These are phyloP conservation scores for Arachnomyces sp. DNA, from an alignment of 2,329 filamentous ascomycete species.

Conservation along the genomic window DNA sequence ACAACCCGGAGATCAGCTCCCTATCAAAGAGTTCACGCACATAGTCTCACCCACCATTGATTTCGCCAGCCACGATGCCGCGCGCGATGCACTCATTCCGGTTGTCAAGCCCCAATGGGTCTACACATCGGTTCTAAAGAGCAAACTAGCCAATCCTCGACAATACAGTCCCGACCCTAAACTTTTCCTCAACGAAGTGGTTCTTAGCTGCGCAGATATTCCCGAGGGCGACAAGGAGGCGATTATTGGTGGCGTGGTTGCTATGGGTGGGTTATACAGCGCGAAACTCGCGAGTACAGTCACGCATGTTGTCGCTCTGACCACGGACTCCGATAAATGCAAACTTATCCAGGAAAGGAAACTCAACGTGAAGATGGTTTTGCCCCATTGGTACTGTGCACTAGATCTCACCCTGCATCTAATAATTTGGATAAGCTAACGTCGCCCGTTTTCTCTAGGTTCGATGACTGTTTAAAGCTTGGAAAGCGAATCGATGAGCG, in stretches of 20 bases:
- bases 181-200: constrained; percentile 79
- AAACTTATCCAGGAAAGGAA: constrained; percentile 53
- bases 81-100: constrained; percentile 68
- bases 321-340: constrained; percentile 65
- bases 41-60: constrained; percentile 73
- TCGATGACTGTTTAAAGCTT: constrained; percentile 91
- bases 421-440: not conserved
- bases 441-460: constrained; percentile 48
- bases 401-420: not conserved
- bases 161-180: constrained; percentile 85
- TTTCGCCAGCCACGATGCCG: constrained; percentile 75
- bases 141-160: constrained; percentile 66
- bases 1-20: constrained; percentile 26
- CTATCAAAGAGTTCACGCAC: constrained; percentile 48
- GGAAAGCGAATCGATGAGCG: constrained; percentile 82
- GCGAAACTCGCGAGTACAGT: constrained; percentile 62
- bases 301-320: constrained; percentile 82
- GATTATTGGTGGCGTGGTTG: constrained; percentile 80
- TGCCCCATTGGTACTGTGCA: constrained; percentile 73
- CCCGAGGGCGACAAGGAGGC: constrained; percentile 82
- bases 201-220: constrained; percentile 74
- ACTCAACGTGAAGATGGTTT: constrained; percentile 68
- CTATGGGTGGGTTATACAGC: constrained; percentile 77
- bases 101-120: constrained; percentile 82
- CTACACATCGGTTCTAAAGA: constrained; percentile 57